Conservation (phyloP, 176 grass and related monocot species). For the Thalia dealbata region DNA sequence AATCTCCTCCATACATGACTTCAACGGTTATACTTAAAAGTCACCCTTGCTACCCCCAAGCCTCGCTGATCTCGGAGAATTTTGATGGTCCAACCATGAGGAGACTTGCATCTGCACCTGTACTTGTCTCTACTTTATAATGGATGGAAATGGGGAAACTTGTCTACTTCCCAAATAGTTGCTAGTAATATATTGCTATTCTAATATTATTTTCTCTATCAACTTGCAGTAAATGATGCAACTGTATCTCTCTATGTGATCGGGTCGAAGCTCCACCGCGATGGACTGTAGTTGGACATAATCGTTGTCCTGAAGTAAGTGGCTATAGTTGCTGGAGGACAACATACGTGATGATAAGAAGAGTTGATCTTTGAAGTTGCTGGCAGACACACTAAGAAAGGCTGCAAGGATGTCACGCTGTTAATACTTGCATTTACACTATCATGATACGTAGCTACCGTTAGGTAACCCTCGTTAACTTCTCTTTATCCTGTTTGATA, state of each 20-base stretch:
- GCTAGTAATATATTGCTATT: neutral
- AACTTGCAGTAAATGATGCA: neutral
- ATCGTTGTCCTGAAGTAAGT: neutral
- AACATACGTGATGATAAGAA: neutral
- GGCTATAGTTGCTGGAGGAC: neutral
- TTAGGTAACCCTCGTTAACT: no score
- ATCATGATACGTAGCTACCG: no score
- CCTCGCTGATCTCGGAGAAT: neutral
- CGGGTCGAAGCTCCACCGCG: neutral
- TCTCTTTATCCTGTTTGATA: no score
- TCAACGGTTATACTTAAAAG: neutral
- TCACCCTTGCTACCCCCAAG: neutral
- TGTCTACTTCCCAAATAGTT: neutral
- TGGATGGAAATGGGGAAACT: neutral
- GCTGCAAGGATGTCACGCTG: neutral
- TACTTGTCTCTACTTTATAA: neutral
- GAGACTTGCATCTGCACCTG: neutral
- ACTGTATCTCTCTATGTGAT: neutral
- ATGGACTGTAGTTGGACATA: neutral
- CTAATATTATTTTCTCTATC: neutral
- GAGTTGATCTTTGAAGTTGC: neutral
- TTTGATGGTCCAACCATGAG: neutral
- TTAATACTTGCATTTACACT: neutral
- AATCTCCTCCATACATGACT: neutral
- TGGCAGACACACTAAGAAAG: neutral